Evolutionary conservation across 1,284 basidiomycete species (phyloP).

Genomic region (Fomes fomentarius): DNA sequence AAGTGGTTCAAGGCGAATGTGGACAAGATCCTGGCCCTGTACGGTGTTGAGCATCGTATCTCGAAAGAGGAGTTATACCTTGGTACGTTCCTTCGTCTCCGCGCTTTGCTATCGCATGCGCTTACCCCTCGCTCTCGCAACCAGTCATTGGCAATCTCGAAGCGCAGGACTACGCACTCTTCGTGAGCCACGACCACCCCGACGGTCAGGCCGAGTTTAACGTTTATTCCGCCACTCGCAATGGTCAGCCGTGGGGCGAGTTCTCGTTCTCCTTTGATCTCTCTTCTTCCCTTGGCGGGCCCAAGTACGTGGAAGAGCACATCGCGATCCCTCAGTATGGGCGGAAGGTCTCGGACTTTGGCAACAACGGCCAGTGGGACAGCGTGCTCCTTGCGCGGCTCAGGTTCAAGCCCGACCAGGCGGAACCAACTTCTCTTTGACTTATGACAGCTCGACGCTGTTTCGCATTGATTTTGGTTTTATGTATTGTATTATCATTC

Average conservation of each 20-base stretch:
- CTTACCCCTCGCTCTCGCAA: neutral
- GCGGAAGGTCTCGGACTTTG: conserved; percentile 16
- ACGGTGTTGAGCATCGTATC: conserved; percentile 55
- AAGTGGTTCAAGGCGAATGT: conserved; percentile 74
- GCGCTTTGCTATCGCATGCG: neutral
- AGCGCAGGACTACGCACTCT: conserved; percentile 67
- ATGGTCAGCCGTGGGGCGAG: conserved; percentile 66
- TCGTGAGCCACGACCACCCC: conserved; percentile 70
- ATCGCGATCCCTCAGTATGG: conserved; percentile 12
- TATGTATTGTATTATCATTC: too few relatives aligned
- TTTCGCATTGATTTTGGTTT: too few relatives aligned
- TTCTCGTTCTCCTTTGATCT: conserved; percentile 55
- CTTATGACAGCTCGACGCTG: too few relatives aligned
- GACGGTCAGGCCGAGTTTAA: conserved; percentile 70
- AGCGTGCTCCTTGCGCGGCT: conserved; percentile 55
- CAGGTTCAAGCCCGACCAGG: conserved; percentile 57
- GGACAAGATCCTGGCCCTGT: conserved; percentile 62
- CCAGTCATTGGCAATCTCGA: conserved; percentile 73
- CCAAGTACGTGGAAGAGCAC: conserved; percentile 24
- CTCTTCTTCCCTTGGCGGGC: conserved; percentile 36
- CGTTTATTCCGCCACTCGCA: conserved; percentile 54
- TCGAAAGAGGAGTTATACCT: conserved; percentile 72
- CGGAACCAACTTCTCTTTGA: conserved; percentile 54
- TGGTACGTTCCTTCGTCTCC: conserved; percentile 44
- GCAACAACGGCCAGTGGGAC: conserved; percentile 37